A percentile compares a stretch with the other conserved stretches of the same genome.
Evolutionary conservation across 768 basidiomycete genomes (phyloP).

Genomic region (Trametes gibbosa): DNA sequence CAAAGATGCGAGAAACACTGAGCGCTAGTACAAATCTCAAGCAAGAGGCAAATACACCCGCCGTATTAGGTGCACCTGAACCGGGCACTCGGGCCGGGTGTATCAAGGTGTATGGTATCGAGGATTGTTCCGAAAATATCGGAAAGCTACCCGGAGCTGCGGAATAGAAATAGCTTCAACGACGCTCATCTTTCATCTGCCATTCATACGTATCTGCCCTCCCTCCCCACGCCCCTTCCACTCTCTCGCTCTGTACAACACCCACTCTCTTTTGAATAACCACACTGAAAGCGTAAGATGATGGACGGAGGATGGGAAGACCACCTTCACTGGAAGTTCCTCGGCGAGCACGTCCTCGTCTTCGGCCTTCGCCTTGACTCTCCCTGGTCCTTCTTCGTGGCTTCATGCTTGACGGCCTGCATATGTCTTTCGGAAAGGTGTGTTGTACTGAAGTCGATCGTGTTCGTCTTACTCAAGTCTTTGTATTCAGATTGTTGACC

Average conservation of each 20-base stretch:
- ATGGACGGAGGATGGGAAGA: conserved; percentile 48
- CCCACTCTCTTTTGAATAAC: background rate
- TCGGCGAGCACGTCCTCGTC: conserved; percentile 48
- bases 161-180: background rate
- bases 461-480: too few species aligned
- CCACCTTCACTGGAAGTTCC: conserved; percentile 40
- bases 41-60: too few species aligned
- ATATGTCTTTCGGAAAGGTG: conserved; percentile 63
- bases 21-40: too few species aligned
- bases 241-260: background rate
- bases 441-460: too few species aligned
- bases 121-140: background rate
- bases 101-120: background rate
- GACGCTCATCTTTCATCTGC: background rate
- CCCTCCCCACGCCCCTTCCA: background rate
- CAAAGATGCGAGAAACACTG: too few species aligned
- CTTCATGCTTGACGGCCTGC: conserved; percentile 40
- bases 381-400: conserved; percentile 45
- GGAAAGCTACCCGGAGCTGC: background rate
- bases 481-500: conserved; percentile 44
- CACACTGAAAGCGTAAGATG: background rate
- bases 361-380: conserved; percentile 44
- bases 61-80: background rate
- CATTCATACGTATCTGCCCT: background rate
- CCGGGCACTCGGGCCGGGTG: background rate